These are phyloP conservation scores for Wickerhamomyces canadensis DNA, from an alignment of 805 yeast species.

Conservation along the genomic window DNA sequence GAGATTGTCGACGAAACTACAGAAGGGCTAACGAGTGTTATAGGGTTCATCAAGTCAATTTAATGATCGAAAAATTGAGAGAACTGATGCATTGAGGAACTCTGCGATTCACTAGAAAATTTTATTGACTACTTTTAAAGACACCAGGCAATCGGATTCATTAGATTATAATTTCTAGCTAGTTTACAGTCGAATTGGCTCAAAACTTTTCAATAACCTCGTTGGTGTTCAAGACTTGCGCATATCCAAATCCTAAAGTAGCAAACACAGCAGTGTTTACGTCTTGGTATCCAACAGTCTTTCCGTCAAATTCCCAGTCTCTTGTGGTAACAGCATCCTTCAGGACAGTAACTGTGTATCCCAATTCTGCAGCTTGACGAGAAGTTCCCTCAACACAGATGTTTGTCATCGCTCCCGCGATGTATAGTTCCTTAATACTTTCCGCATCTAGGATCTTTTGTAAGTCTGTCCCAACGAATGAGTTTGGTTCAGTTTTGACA, in stretches of 20 bases:
- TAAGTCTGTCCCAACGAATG: constrained; percentile 12
- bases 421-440: constrained; percentile 6
- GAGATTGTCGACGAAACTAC: neutral
- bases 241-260: constrained; percentile 13
- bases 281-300: constrained; percentile 6
- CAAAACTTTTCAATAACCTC: neutral
- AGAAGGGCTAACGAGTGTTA: neutral
- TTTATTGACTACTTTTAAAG: too few species aligned
- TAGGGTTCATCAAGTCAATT: neutral
- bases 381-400: constrained; percentile 18
- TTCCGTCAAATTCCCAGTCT: constrained; percentile 14
- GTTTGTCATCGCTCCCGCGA: constrained; percentile 19
- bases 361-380: constrained; percentile 15
- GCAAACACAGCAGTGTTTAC: constrained; percentile 13
- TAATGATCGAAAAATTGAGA: neutral
- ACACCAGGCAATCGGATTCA: too few species aligned
- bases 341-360: constrained; percentile 10
- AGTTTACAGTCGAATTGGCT: too few species aligned
- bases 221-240: constrained; percentile 7
- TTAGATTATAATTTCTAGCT: too few species aligned
- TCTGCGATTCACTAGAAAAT: too few species aligned
- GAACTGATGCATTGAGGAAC: too few species aligned
- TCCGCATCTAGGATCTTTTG: constrained; percentile 5
- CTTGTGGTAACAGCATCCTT: constrained; percentile 17
- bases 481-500: constrained; percentile 12